phyloP scores from a whole-genome alignment of 305 asterid genomes.

The Rubia balearica region DNA sequence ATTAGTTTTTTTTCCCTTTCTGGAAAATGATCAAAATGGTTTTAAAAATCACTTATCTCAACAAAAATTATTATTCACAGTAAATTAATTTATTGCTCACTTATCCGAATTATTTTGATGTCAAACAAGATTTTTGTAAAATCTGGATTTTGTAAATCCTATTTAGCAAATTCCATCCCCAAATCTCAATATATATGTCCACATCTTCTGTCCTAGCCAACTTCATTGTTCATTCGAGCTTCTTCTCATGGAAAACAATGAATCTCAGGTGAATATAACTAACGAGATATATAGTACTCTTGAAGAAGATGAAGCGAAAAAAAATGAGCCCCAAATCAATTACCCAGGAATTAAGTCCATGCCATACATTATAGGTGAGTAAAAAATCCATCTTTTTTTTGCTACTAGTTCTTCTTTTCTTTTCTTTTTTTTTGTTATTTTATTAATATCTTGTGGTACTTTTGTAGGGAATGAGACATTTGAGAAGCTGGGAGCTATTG shows the following conservation, averaged over 20 bases:
- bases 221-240: neutral
- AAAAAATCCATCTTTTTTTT: neutral
- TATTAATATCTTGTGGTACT: neutral
- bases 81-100: too few species aligned
- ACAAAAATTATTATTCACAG: too few species aligned
- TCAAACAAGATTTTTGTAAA: neutral
- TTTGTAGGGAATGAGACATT: conserved; percentile 69
- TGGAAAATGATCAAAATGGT: too few species aligned
- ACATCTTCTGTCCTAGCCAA: neutral
- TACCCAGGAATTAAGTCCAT: conserved; percentile 20
- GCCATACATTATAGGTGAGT: conserved; percentile 13
- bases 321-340: conserved; percentile 6
- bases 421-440: neutral
- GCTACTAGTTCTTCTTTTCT: neutral
- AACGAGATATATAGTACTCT: neutral
- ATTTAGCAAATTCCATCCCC: neutral
- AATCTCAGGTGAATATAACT: neutral
- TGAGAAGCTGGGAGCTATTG: conserved; percentile 79
- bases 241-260: conserved; percentile 1
- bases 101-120: too few species aligned
- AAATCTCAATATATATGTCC: neutral
- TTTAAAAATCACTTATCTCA: too few species aligned
- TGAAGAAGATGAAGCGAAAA: neutral
- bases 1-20: too few species aligned
- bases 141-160: neutral